Conservation (phyloP, 495 filamentous ascomycete species). For the Penicillium chermesinum region DNA sequence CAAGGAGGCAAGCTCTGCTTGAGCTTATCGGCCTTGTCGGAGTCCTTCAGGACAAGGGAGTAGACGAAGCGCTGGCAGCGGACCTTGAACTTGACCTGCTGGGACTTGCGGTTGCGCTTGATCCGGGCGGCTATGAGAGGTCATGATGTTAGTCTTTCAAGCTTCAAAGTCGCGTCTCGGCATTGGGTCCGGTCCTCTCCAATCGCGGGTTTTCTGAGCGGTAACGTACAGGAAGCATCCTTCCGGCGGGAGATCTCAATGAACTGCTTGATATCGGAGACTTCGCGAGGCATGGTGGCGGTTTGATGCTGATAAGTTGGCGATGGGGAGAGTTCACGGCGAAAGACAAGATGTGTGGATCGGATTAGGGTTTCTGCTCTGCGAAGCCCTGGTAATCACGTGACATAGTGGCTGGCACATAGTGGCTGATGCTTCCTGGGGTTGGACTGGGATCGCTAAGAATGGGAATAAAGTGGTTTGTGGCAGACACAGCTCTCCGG, state of each 20-base stretch:
- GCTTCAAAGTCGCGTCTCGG: slow-evolving; percentile 3
- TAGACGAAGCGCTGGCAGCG: slow-evolving; percentile 91
- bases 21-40: slow-evolving; percentile 99
- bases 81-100: slow-evolving; percentile 99
- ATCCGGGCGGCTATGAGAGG: slow-evolving; percentile 74
- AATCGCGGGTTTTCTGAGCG: neutral
- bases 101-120: slow-evolving; percentile 85
- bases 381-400: slow-evolving; percentile 21
- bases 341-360: slow-evolving; percentile 26
- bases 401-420: slow-evolving; percentile 1
- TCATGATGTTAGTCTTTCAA: slow-evolving; percentile 13
- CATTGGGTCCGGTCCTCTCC: neutral
- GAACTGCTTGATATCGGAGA: slow-evolving; percentile 99
- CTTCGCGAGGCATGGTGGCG: slow-evolving; percentile 88
- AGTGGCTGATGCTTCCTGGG: slow-evolving; percentile 2
- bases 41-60: slow-evolving; percentile 95
- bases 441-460: neutral
- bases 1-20: slow-evolving; percentile 97
- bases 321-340: slow-evolving; percentile 14
- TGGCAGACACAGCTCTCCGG: neutral
- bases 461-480: neutral
- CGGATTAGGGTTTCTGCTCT: slow-evolving; percentile 27
- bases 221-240: slow-evolving; percentile 86
- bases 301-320: slow-evolving; percentile 23
- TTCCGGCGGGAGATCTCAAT: slow-evolving; percentile 99